phyloP scores from a whole-genome alignment of 352 stramenopile genomes.

The Phytophthora vignae region DNA sequence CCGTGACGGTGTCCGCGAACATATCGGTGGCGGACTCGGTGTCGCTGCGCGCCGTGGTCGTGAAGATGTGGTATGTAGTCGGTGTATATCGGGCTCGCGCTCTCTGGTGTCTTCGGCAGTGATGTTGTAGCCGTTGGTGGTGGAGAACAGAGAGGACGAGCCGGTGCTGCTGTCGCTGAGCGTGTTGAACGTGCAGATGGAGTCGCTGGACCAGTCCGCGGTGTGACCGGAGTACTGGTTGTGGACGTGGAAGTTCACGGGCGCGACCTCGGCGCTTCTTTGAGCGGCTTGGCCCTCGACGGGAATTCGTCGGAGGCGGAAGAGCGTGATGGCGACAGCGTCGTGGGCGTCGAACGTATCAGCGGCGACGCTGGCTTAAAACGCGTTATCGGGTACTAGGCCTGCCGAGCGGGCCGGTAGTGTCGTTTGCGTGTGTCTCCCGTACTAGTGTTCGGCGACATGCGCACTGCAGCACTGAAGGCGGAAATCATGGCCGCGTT shows the following conservation, averaged over 20 bases:
- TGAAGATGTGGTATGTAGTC: slow-evolving; percentile 38
- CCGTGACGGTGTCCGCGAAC: slow-evolving; percentile 38
- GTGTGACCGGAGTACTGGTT: slow-evolving; percentile 21
- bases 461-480: no score
- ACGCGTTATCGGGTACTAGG: background rate
- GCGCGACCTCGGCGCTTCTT: background rate
- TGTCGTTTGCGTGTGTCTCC: slow-evolving; percentile 2
- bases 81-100: background rate
- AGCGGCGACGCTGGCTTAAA: background rate
- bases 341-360: slow-evolving; percentile 13
- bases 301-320: background rate
- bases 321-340: slow-evolving; percentile 5
- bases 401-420: slow-evolving; percentile 1
- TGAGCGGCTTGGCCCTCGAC: background rate
- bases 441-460: background rate
- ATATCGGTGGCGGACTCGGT: slow-evolving; percentile 43
- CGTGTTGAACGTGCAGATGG: slow-evolving; percentile 6
- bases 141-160: background rate
- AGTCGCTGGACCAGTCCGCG: slow-evolving; percentile 10
- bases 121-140: slow-evolving; percentile 14
- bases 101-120: slow-evolving; percentile 11
- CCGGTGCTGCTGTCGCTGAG: slow-evolving; percentile 13
- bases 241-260: slow-evolving; percentile 4
- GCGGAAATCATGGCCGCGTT: no score
- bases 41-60: slow-evolving; percentile 31